Evolutionary conservation across 805 yeast genomes (phyloP).

Genomic region (Kodamaea lidongshanica): DNA sequence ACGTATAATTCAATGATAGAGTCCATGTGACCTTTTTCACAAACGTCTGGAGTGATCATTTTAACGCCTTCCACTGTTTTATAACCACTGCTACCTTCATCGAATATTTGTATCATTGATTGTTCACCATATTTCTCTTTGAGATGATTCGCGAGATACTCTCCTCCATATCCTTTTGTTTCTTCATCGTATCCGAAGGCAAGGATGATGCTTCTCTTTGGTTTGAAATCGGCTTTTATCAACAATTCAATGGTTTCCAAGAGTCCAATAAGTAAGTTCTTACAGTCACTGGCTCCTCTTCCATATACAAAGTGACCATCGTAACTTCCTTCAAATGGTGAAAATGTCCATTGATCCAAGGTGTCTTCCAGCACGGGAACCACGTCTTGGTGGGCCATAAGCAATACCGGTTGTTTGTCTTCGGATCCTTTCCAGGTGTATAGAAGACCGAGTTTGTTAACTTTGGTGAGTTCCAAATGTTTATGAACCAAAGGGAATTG

Average conservation of each 20-base stretch:
- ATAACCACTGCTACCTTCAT: constrained; percentile 31
- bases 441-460: constrained; percentile 33
- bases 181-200: constrained; percentile 51
- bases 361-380: constrained; percentile 38
- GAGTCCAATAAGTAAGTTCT: constrained; percentile 39
- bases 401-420: constrained; percentile 29
- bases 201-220: constrained; percentile 39
- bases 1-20: constrained; percentile 35
- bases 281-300: constrained; percentile 34
- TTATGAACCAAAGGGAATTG: constrained; percentile 30
- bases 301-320: constrained; percentile 31
- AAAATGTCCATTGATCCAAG: constrained; percentile 31
- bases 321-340: constrained; percentile 32
- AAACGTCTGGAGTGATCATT: constrained; percentile 41
- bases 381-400: constrained; percentile 38
- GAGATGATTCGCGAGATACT: constrained; percentile 29
- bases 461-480: constrained; percentile 26
- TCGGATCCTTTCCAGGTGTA: constrained; percentile 33
- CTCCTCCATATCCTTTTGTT: constrained; percentile 36
- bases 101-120: constrained; percentile 40
- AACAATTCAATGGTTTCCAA: constrained; percentile 33
- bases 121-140: constrained; percentile 34
- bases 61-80: constrained; percentile 26
- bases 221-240: constrained; percentile 30
- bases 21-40: constrained; percentile 45